A percentile compares a stretch with the other conserved stretches of the same genome.
phyloP scores from a whole-genome alignment of 2,329 filamentous ascomycete genomes.

The Hymenoscyphus fraxineus region DNA sequence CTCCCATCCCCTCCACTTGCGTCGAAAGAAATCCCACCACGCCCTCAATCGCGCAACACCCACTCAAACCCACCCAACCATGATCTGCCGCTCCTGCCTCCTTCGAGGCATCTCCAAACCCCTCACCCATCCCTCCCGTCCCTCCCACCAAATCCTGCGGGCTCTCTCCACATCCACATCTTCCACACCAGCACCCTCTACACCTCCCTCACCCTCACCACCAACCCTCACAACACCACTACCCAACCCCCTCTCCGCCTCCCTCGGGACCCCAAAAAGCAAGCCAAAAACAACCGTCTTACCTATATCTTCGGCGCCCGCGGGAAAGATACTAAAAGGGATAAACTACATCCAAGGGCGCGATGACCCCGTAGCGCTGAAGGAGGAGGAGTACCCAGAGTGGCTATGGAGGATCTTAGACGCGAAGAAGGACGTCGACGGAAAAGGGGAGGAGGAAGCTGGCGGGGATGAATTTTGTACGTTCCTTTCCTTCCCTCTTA shows the following conservation, averaged over 20 bases:
- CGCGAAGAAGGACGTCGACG: conserved; percentile 51
- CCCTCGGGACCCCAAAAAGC: conserved; percentile 32
- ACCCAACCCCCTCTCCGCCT: conserved; percentile 31
- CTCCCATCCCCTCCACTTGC: conserved; percentile 31
- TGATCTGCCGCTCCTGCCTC: conserved; percentile 45
- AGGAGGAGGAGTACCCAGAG: conserved; percentile 72
- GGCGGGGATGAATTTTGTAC: conserved; percentile 77
- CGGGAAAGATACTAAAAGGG: conserved; percentile 68
- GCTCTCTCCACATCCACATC: too few relatives aligned
- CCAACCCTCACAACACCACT: conserved; percentile 25
- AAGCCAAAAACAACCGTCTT: conserved; percentile 14
- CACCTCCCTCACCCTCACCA: conserved; percentile 26
- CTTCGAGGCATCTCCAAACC: conserved; percentile 37
- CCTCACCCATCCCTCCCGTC: conserved; percentile 5
- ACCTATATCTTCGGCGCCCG: conserved; percentile 36
- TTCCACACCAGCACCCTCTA: conserved; percentile 5
- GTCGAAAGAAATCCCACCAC: conserved; percentile 17
- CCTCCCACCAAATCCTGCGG: conserved; percentile 2
- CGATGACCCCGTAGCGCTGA: conserved; percentile 67
- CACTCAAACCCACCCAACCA: conserved; percentile 20
- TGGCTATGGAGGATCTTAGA: conserved; percentile 77
- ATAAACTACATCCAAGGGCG: conserved; percentile 75
- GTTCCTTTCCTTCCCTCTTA: conserved; percentile 37
- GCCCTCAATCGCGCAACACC: neutral
- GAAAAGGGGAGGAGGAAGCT: conserved; percentile 47